Evolutionary conservation across 768 basidiomycete genomes (phyloP).

Genomic region (Psilocybe azurescens): DNA sequence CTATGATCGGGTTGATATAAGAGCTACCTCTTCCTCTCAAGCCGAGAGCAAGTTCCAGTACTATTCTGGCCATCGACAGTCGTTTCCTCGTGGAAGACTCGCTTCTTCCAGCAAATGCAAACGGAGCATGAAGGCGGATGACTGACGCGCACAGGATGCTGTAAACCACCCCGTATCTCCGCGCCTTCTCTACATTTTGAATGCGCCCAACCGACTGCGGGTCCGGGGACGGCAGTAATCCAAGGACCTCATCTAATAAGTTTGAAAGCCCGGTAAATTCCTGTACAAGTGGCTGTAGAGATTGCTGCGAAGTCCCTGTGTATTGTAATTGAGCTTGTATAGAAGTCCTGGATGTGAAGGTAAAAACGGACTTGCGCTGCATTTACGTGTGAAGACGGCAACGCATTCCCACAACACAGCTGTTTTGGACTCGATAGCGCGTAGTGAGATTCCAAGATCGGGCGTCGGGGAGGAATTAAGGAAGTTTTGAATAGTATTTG

Average conservation of each 20-base stretch:
- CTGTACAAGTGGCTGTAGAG: constrained; percentile 20
- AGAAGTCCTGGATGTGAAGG: not conserved
- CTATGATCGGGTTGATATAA: constrained; percentile 35
- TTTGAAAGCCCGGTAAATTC: constrained; percentile 30
- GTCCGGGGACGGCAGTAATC: constrained; percentile 17
- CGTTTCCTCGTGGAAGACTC: constrained; percentile 25
- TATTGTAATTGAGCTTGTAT: constrained; percentile 1
- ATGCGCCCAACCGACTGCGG: constrained; percentile 21
- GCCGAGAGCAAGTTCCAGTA: constrained; percentile 26
- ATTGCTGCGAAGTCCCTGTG: constrained; percentile 18
- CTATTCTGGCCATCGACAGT: constrained; percentile 23
- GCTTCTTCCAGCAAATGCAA: constrained; percentile 28
- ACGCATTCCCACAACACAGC: constrained; percentile 42
- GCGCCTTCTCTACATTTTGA: constrained; percentile 21
- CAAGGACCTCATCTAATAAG: constrained; percentile 25
- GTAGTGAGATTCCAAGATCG: constrained; percentile 25
- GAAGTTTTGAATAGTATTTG: constrained; percentile 26
- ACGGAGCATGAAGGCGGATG: constrained; percentile 39
- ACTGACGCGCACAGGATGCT: constrained; percentile 40
- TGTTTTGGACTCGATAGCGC: constrained; percentile 29
- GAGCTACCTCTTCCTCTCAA: constrained; percentile 19
- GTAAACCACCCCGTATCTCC: constrained; percentile 35
- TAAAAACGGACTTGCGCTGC: constrained; percentile 31
- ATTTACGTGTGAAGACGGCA: constrained; percentile 29
- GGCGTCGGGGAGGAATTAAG: constrained; percentile 23